phyloP scores from a whole-genome alignment of 2,329 filamentous ascomycete genomes.

The Pseudopithomyces maydicus region DNA sequence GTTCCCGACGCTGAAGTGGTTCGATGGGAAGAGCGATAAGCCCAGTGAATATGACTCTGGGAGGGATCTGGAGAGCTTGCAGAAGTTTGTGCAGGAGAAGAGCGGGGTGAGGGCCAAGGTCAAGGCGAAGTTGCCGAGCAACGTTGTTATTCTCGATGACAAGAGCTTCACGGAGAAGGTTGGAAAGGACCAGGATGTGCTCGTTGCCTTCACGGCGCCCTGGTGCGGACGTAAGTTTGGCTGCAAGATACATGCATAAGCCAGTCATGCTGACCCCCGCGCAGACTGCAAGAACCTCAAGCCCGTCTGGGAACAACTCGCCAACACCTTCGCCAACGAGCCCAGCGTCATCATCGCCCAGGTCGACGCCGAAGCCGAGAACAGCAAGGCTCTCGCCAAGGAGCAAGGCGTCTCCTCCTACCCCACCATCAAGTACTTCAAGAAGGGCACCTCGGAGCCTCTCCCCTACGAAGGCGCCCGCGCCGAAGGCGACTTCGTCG shows the following conservation, averaged over 20 bases:
- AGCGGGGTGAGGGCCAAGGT: slow-evolving; percentile 80
- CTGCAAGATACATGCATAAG: not conserved
- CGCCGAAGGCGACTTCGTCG: slow-evolving; percentile 74
- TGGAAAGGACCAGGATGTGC: slow-evolving; percentile 83
- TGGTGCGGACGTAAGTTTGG: slow-evolving; percentile 92
- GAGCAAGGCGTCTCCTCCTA: slow-evolving; percentile 82
- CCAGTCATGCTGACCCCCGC: not conserved
- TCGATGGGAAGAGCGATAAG: slow-evolving; percentile 89
- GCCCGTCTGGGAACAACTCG: slow-evolving; percentile 86
- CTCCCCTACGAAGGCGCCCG: slow-evolving; percentile 77
- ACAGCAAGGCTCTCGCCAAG: slow-evolving; percentile 77
- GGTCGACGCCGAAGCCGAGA: slow-evolving; percentile 89
- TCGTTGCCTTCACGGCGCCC: slow-evolving; percentile 96
- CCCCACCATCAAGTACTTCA: slow-evolving; percentile 98
- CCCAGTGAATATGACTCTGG: slow-evolving; percentile 86
- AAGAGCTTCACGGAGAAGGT: slow-evolving; percentile 75
- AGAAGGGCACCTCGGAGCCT: slow-evolving; percentile 76
- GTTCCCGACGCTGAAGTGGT: slow-evolving; percentile 97
- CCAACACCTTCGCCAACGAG: slow-evolving; percentile 79
- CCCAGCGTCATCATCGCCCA: slow-evolving; percentile 85
- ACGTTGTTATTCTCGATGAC: slow-evolving; percentile 81
- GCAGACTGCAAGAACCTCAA: slow-evolving; percentile 96
- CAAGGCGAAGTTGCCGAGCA: slow-evolving; percentile 73
- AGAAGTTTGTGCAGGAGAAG: slow-evolving; percentile 82
- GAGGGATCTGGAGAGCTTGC: slow-evolving; percentile 84